Evolutionary conservation across 352 stramenopile genomes (phyloP), one percentile per base, ranked within the genome.

Genomic region (Aphanomyces astaci): DNA sequence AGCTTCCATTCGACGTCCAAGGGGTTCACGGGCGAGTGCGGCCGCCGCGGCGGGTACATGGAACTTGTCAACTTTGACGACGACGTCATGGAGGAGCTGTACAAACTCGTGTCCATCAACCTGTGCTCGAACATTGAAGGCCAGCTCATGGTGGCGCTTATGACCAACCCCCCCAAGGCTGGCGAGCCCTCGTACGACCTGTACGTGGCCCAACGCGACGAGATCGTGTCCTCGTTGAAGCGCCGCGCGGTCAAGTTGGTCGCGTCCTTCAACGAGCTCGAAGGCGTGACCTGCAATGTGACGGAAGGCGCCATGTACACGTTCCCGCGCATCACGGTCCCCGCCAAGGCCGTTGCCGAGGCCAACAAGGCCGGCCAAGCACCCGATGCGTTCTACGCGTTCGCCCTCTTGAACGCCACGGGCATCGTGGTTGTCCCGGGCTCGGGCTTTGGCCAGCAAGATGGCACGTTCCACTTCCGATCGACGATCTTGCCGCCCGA

Each of bases 1-100:
- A 98, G 90, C 60, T 99, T 99, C 76, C 97, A 99, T 79, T 98
- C 94, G 60, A 97, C 88, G 17, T 98, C 90, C 28, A 99, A 99
- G 83, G 97, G 97, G 40, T 98, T 99, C 75, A 98, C 97, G 65
- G 97, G 97, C 67, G 97, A 99, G 81, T 99, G 97, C 77, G 97
- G 97, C 63, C 83, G 97, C 36, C 88, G 97, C 39, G 93, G 93
- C 27, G 96, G 96, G 52, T 99, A 99, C 79, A 95, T 98, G 76
- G 96, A 99, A 79, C 76, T 99, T 33, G 82, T 98, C 19, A 96
- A 97, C 66, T 97, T 99, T 66, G 81, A 86, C 67, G 73, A 89
- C 2, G 82, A 92, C 59, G 92, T 93, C 17, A 89, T 96, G 71
- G 91, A 97, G n/a, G 87, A 99, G 78, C 80, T 99, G 24, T 99